Conservation (phyloP, 139 green algal species). For the Chlorella vulgaris region DNA sequence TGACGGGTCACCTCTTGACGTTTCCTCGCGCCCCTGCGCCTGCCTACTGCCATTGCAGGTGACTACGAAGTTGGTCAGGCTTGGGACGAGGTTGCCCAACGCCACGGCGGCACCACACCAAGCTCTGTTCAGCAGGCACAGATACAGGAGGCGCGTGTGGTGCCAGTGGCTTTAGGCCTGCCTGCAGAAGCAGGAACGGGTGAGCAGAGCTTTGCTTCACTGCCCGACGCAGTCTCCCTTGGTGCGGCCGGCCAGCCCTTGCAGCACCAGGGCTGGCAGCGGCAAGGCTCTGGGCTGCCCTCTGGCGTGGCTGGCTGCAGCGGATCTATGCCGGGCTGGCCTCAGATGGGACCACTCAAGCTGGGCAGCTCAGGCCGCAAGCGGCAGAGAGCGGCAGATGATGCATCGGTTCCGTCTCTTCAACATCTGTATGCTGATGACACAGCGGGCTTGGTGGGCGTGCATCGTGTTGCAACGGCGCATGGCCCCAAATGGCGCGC, state of each 20-base stretch:
- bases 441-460: constrained; percentile 5
- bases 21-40: not conserved
- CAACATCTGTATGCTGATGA: constrained; percentile 11
- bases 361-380: not conserved
- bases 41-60: constrained; percentile 39
- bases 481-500: not conserved
- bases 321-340: not conserved
- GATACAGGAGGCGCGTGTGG: constrained; percentile 17
- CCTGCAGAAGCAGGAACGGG: no score
- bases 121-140: constrained; percentile 23
- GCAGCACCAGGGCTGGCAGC: not conserved
- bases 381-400: not conserved
- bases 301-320: not conserved
- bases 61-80: constrained; percentile 37
- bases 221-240: not conserved
- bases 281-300: not conserved
- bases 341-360: not conserved
- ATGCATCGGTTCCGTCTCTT: no score
- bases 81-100: constrained; percentile 37
- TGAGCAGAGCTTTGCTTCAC: no score
- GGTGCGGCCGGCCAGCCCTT: not conserved
- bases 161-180: no score
- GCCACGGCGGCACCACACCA: constrained; percentile 31
- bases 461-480: not conserved
- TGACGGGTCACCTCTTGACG: no score